Base-by-base conservation (phyloP, 2,329 filamentous ascomycete species). In the Aurifilum marmelostoma region DNA sequence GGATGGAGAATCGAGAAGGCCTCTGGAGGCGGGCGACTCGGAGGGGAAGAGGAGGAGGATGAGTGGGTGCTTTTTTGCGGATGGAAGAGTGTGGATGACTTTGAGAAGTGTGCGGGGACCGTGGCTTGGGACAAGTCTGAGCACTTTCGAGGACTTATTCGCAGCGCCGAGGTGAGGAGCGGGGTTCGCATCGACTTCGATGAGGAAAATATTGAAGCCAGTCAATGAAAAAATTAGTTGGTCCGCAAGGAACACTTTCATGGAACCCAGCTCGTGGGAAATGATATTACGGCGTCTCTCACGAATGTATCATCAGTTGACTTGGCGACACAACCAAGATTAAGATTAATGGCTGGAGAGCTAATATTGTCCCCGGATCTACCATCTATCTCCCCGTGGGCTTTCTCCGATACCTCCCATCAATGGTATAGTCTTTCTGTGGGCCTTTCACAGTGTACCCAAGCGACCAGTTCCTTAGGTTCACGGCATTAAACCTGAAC, bases 361-460 rank as follows among this genome's bases (percentile, higher is more conserved):
- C n/a, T n/a, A n/a, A n/a, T 14, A 34, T 9, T 37, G 34, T 18
- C 24, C 39, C 7, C 7, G 21, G 16, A 32, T 32, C 9, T 47
- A 50, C n/a, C 7, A 14, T 47, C 43, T 47, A 39, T 29, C 24
- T 9, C 18, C 24, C 14, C 7, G n/a, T n/a, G 18, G 24, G 41
- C 29, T 39, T 29, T 32, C 61, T 50, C 18, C 73, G 83, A 75
- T 89, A 90, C 0, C 75, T 77, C 1, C 86, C 87, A 11, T 80
- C 77, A 66, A 90, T 88, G 0, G 80, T 86, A 75, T 94, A 94
- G 75, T 93, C 89, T 79, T 94, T 94, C 76, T 88, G 88, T 2
- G 91, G 91, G 0, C 91, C 92, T 34, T 85, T 87, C 1, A 93
- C 91, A 1, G 82, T 83, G 73, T 93, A 92, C 65, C 81, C 84